Evolutionary conservation across 345 rosid genomes (phyloP), one percentile per base, ranked within the genome.

Genomic region (Raphanus raphanistrum): DNA sequence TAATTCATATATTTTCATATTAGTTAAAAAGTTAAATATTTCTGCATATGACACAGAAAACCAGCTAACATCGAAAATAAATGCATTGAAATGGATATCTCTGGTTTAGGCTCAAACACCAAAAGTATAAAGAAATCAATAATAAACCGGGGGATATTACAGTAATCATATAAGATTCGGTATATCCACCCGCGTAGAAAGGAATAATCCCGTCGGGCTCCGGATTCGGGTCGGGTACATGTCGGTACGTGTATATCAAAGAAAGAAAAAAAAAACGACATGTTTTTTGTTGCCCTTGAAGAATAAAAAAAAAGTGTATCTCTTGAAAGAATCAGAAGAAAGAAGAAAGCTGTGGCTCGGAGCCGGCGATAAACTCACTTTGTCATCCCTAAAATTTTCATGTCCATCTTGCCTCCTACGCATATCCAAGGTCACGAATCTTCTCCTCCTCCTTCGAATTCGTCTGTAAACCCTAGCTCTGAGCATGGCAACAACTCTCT

Each of bases 341-440:
- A 33, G 36, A n/a, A n/a, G 75, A 43, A 36, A n/a, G 55, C 76
- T 69, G 66, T 64, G 83, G 84, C 81, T 79, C 79, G 72, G 72
- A 78, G 81, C 82, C 74, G 74, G 82, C 67, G 60, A 74, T 33
- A 11, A 28, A 13, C 28, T 28, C 2, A 38, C 41, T 66, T 45
- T 35, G 8, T 48, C 57, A 81, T 81, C 79, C 78, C 73, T 71
- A 80, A 74, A 78, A 15, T 88, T 74, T 94, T 94, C 93, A 94
- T 92, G 98, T 92, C 97, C 98, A 90, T 92, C 95, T 89, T 85
- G 92, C 93, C 95, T 84, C 70, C 32, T 35, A 48, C 90, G 68
- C 84, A 86, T 65, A 65, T 83, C 29, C 86, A 84, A 87, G 89
- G 87, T 81, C 81, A 84, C 82, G 77, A 65, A 5, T 83, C 93